A percentile compares a stretch with the other conserved stretches of the same genome.
phyloP scores from a whole-genome alignment of 371 early-diverging fungal genomes.

The Chytridium lagenaria region DNA sequence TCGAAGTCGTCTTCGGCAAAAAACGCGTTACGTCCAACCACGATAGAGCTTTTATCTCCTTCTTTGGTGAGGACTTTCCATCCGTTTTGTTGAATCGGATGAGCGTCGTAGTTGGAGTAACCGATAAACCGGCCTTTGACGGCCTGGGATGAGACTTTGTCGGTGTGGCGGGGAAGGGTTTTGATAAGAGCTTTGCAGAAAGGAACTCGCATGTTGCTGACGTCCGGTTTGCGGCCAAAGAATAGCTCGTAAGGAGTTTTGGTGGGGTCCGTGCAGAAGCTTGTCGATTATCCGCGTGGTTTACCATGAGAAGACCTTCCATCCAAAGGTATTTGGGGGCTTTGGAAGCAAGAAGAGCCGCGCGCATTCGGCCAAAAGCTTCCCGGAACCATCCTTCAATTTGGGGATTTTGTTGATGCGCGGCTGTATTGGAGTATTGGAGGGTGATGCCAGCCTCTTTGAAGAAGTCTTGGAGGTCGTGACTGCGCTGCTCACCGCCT shows the following conservation, averaged over 20 bases:
- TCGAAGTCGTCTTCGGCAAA: background rate
- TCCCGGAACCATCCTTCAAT: conserved; percentile 26
- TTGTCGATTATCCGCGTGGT: conserved; percentile 5
- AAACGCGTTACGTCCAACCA: background rate
- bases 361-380: conserved; percentile 13
- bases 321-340: conserved; percentile 15
- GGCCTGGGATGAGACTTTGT: background rate
- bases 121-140: conserved; percentile 1
- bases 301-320: background rate
- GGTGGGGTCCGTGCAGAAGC: background rate
- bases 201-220: background rate
- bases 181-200: background rate
- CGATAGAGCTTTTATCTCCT: background rate
- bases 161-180: background rate
- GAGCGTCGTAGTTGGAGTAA: background rate
- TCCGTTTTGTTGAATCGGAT: background rate
- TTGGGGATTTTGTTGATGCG: background rate
- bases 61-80: background rate
- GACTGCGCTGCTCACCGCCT: background rate
- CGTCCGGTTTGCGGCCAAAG: background rate
- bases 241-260: background rate
- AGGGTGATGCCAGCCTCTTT: background rate
- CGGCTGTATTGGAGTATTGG: background rate
- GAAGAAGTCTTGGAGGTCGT: background rate
- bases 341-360: background rate